Evolutionary conservation across 148 eudicot genomes (phyloP).

Genomic region (Spergularia bocconei): DNA sequence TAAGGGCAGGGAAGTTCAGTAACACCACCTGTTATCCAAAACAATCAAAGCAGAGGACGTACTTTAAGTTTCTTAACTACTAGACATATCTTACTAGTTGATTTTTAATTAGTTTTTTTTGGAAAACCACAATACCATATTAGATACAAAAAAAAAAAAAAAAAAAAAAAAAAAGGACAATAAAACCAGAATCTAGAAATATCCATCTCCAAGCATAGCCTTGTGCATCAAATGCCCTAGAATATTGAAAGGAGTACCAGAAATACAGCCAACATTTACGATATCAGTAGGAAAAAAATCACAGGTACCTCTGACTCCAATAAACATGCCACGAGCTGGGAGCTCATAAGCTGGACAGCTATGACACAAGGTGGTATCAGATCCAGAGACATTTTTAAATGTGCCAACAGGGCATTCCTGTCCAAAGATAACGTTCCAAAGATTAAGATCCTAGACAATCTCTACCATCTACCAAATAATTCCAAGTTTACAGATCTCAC

Average conservation of each 20-base stretch:
- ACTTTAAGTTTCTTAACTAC: neutral
- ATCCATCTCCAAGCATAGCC: neutral
- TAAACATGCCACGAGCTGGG: slow-evolving; percentile 75
- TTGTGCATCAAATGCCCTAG: neutral
- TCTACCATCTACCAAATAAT: neutral
- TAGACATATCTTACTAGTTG: no score
- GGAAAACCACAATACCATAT: neutral
- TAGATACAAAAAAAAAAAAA: no score
- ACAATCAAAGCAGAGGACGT: slow-evolving; percentile 6
- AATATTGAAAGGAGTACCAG: neutral
- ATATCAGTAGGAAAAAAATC: neutral
- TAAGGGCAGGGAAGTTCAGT: slow-evolving; percentile 85
- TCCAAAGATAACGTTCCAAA: slow-evolving; percentile 5
- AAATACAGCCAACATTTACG: neutral
- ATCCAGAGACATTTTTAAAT: slow-evolving; percentile 83
- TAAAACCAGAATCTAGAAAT: neutral
- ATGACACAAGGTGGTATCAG: slow-evolving; percentile 65
- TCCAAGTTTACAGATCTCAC: neutral
- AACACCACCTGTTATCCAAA: slow-evolving; percentile 66
- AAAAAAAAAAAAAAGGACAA: no score
- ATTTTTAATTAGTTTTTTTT: no score
- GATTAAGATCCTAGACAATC: slow-evolving; percentile 6
- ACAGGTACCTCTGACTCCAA: slow-evolving; percentile 67
- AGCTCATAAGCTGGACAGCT: slow-evolving; percentile 73
- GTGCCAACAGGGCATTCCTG: slow-evolving; percentile 99